phyloP scores from a whole-genome alignment of 1,284 basidiomycete species.

The Bjerkandera adusta region DNA sequence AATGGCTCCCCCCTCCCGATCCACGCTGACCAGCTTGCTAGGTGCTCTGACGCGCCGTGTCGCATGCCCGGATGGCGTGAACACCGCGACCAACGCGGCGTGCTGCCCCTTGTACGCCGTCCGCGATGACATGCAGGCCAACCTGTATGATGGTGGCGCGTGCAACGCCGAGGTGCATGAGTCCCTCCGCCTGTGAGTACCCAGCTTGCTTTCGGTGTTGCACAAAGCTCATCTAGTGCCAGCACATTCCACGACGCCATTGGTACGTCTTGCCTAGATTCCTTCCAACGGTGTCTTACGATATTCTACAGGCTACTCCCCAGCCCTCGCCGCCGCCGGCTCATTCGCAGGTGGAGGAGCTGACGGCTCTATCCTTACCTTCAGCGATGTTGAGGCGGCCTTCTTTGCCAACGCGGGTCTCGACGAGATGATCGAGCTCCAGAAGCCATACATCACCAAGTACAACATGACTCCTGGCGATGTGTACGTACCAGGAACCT shows the following conservation, averaged over 20 bases:
- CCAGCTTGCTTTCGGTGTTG: background rate
- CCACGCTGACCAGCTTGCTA: too few species aligned
- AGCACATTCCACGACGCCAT: slow-evolving; percentile 4
- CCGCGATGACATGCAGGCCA: slow-evolving; percentile 35
- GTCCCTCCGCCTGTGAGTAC: slow-evolving; percentile 5
- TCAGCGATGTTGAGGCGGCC: slow-evolving; percentile 11
- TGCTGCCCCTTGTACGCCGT: slow-evolving; percentile 40
- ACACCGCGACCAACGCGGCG: slow-evolving; percentile 34
- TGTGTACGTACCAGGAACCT: background rate
- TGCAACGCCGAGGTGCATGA: too few species aligned
- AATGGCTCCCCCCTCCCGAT: too few species aligned
- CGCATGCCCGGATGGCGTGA: slow-evolving; percentile 35
- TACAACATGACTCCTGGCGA: slow-evolving; percentile 17
- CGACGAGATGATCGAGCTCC: slow-evolving; percentile 26
- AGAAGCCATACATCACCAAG: slow-evolving; percentile 21
- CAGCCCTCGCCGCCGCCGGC: too few species aligned
- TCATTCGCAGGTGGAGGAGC: slow-evolving; percentile 13
- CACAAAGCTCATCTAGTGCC: background rate
- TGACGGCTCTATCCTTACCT: slow-evolving; percentile 15
- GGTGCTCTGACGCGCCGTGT: too few species aligned
- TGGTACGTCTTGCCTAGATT: background rate
- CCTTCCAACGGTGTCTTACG: too few species aligned
- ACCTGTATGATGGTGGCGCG: slow-evolving; percentile 25
- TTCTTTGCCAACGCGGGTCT: slow-evolving; percentile 22
- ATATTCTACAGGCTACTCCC: too few species aligned